Evolutionary conservation across 306 rosid species (phyloP), one percentile per base, ranked within the genome.

Genomic region (Purshia tridentata): DNA sequence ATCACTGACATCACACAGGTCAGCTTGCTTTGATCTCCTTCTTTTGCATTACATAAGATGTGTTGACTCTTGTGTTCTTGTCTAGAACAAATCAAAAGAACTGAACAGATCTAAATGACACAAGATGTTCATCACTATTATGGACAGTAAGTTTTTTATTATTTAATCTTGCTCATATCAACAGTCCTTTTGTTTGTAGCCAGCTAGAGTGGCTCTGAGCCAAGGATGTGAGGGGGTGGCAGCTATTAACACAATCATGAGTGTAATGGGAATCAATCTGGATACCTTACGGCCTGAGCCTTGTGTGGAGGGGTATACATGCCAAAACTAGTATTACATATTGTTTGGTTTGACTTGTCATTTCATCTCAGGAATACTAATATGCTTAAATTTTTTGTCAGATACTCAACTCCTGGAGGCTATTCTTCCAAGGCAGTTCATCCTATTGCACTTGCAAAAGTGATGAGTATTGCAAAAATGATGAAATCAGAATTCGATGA

Each of bases 361-460:
- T 67, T 67, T 79, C 44, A 58, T 65, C 58, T 47, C 50, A 57
- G 41, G 23, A 67, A 18, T 29, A 29, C 35, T 29, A 66, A 81
- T 67, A 39, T 65, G 58, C 72, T 19, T 50, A 60, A 78, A 71
- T 77, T 79, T 59, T 39, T n/a, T 80, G 48, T 76, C 78, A 94
- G 98, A 81, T 94, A 94, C 81, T 94, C 98, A 60, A 94, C 98
- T 80, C 98, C 98, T 15, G 98, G 98, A 5, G 98, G 98, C 57
- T 94, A 91, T 84, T 94, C 98, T 70, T 91, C 97, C 39, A 91
- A 77, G 83, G 98, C 98, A 45, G 98, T 94, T 52, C 98, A 94
- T 80, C 98, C 97, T 44, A 94, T 94, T 76, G 99, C 99, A 14
- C 95, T 94, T 61, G 97, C 88, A 46, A 94, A 94, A 86, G 97